Base-by-base conservation (phyloP, 1,284 basidiomycete species). In the Dichomitus squalens region DNA sequence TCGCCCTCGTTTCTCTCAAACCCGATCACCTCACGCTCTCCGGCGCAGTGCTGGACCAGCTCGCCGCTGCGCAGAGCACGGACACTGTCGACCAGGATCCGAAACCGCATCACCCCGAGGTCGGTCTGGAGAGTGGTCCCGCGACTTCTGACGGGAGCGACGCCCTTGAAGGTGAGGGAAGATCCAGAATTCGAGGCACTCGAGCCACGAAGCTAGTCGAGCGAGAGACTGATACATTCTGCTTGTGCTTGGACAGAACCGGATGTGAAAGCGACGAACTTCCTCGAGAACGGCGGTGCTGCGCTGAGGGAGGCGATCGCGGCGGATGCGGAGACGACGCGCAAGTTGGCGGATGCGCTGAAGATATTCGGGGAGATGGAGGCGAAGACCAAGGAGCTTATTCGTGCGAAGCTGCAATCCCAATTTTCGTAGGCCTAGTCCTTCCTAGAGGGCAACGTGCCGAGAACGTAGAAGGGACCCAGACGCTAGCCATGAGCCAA, bases 21-120 rank as follows among this genome's bases (percentile, higher is more conserved):
- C 78, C 79, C 1, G 66, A 81, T 61, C 79, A 81, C 58, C 66
- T 83, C 44, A 83, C 81, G 1, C 68, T 82, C 23, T 77, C 79
- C 2, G 76, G 72, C 7, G 59, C 66, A 16, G 68, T 82, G n/a
- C 73, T 83, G 18, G 75, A 78, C 54, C 66, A 76, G 55, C 73
- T 82, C 31, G 73, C 75, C 0, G 61, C 68, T 16, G 53, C 60
- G 18, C 36, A 61, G 36, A 52, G 55, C 16, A 31, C 59, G 7
- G 55, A 52, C 11, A 31, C 34, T 7, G 12, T 29, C 7, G 25
- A 14, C 16, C 25, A 29, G 18, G 27, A 29, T 7, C 7, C 14
- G 25, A 44, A 36, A 16, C 31, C 31, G 12, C n/a, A n/a, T n/a
- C n/a, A n/a, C n/a, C n/a, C n/a, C n/a, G n/a, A n/a, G n/a, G n/a